These are phyloP conservation scores for Dionaea muscipula DNA, from an alignment of 179 eudicot genomes.

Conservation along the genomic window DNA sequence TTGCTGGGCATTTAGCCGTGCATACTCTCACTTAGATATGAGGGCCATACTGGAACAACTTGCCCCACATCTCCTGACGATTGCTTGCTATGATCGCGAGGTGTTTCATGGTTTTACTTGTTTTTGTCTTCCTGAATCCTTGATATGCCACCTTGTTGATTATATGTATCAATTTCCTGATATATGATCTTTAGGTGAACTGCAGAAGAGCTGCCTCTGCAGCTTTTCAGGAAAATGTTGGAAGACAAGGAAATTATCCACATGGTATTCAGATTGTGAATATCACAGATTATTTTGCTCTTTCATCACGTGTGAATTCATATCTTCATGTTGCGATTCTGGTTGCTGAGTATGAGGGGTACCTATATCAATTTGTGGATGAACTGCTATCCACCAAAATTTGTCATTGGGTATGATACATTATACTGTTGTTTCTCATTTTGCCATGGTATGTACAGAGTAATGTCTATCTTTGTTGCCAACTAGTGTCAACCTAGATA, in stretches of 20 bases:
- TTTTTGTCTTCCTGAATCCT: slow-evolving; percentile 14
- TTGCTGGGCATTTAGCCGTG: slow-evolving; percentile 99
- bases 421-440: neutral
- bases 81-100: slow-evolving; percentile 99
- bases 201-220: slow-evolving; percentile 99
- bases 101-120: slow-evolving; percentile 24
- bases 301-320: slow-evolving; percentile 72
- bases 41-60: slow-evolving; percentile 61
- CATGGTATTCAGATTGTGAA: slow-evolving; percentile 96
- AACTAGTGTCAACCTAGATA: neutral
- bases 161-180: slow-evolving; percentile 2
- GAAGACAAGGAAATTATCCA: slow-evolving; percentile 92
- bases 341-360: slow-evolving; percentile 88
- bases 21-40: slow-evolving; percentile 80
- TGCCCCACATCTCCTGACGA: slow-evolving; percentile 79
- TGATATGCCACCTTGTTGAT: neutral
- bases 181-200: slow-evolving; percentile 50
- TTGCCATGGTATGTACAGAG: neutral
- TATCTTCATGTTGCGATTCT: slow-evolving; percentile 71
- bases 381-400: slow-evolving; percentile 73
- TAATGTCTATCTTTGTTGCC: neutral
- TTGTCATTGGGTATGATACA: slow-evolving; percentile 84
- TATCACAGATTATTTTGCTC: slow-evolving; percentile 88
- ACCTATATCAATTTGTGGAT: slow-evolving; percentile 74
- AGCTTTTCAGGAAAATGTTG: slow-evolving; percentile 98